Conservation (phyloP, 2,329 filamentous ascomycete genomes). For the Pseudogymnoascus sp. region DNA sequence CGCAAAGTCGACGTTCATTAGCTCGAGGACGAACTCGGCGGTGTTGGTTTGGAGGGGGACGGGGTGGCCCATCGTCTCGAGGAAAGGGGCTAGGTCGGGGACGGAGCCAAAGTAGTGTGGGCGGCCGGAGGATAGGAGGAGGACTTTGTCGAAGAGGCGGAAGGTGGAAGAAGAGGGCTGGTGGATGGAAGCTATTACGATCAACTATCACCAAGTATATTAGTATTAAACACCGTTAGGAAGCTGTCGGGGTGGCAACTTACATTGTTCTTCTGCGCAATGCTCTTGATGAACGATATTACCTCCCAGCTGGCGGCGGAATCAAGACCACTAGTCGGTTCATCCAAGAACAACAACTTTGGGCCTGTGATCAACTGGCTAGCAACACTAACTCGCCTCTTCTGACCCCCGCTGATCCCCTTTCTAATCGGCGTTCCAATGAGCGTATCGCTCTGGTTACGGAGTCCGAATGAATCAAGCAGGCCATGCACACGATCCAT, state of each 20-base stretch:
- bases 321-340: constrained; percentile 78
- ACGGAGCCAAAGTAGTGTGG: constrained; percentile 69
- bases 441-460: constrained; percentile 60
- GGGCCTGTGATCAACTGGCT: constrained; percentile 76
- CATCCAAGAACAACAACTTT: constrained; percentile 75
- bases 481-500: constrained; percentile 58
- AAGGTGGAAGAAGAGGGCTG: constrained; percentile 78
- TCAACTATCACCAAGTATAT: constrained; percentile 43
- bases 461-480: constrained; percentile 66
- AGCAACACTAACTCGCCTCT: constrained; percentile 71
- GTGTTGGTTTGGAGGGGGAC: constrained; percentile 70
- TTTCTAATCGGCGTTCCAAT: constrained; percentile 79
- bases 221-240: constrained; percentile 20
- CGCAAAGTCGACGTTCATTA: constrained; percentile 72
- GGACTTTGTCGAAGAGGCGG: constrained; percentile 71
- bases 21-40: constrained; percentile 71
- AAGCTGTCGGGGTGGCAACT: constrained; percentile 23
- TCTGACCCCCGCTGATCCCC: constrained; percentile 80
- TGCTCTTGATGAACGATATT: constrained; percentile 60
- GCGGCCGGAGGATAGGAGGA: constrained; percentile 64
- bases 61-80: constrained; percentile 50
- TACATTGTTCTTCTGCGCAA: constrained; percentile 61
- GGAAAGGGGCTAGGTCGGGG: constrained; percentile 53
- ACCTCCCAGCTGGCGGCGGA: constrained; percentile 71
- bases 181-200: constrained; percentile 78